Base-by-base conservation (phyloP, 306 rosid species). In the Sicyos edulis region DNA sequence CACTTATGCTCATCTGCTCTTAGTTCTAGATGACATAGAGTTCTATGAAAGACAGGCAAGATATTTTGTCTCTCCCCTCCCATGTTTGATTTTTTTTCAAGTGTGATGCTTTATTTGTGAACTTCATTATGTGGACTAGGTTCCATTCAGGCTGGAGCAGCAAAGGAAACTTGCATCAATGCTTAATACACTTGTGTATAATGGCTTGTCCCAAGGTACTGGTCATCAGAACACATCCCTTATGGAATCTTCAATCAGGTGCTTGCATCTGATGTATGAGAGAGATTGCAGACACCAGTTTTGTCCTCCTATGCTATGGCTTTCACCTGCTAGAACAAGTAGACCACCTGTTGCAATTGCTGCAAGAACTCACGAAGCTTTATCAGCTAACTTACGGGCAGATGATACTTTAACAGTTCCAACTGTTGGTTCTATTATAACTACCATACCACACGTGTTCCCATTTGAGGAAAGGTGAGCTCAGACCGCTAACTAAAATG, bases 21-120 rank as follows among this genome's bases (percentile, higher is more conserved):
- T 90, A 83, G 86, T 93, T 86, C 91, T 93, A 58, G 96, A 93
- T 77, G 98, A 93, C 86, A 88, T 93, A 80, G 98, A 93, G 83
- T 93, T 93, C 84, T 90, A 93, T 45, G 97, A 93, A 82, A 93
- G 88, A 74, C 92, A 93, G 96, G 98, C 91, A 82, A 60, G 56
- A 72, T 71, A 73, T 13, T 45, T 76, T 29, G 50, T 63, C 59
- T 26, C 61, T 40, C 61, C 67, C 42, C 64, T 74, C 44, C 12
- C 70, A 45, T 56, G 74, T 34, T 26, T 57, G 67, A 65, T 51
- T 73, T 61, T 73, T 61, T 22, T 55, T 52, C 70, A 69, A 40
- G 64, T 24, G 20, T 66, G 47, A 50, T 55, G 70, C 72, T 9
- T 82, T 22, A 80, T 71, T 53, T 58, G 60, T 79, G 76, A 55